Evolutionary conservation across 2,329 filamentous ascomycete species (phyloP).

Genomic region (Calonectria leucothoes): DNA sequence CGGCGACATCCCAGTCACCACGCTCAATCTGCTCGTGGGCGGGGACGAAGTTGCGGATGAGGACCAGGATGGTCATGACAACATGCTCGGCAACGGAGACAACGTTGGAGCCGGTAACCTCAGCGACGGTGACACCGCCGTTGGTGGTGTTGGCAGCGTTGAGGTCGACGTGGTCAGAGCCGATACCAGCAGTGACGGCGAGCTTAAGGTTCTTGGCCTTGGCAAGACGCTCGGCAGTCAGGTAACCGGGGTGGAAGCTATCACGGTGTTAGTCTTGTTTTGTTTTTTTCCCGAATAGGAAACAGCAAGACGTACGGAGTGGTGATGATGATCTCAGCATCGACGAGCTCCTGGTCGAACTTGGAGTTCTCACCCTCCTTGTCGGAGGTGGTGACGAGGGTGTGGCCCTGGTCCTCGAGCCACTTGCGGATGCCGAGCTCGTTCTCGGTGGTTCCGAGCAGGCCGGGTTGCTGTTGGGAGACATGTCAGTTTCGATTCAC

Average conservation of each 20-base stretch:
- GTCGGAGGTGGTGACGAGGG: slow-evolving; percentile 95
- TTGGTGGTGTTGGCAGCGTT: slow-evolving; percentile 98
- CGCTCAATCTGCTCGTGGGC: slow-evolving; percentile 92
- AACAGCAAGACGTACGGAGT: slow-evolving; percentile 75
- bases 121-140: slow-evolving; percentile 94
- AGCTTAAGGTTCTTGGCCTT: slow-evolving; percentile 99
- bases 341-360: slow-evolving; percentile 95
- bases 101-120: slow-evolving; percentile 98
- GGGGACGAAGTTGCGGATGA: slow-evolving; percentile 98
- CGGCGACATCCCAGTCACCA: slow-evolving; percentile 96
- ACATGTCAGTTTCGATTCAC: slow-evolving; percentile 24
- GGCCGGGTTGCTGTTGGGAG: slow-evolving; percentile 71
- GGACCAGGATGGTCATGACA: slow-evolving; percentile 96
- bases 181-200: slow-evolving; percentile 96
- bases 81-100: slow-evolving; percentile 99
- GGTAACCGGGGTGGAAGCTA: slow-evolving; percentile 98
- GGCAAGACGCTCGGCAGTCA: slow-evolving; percentile 93
- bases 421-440: slow-evolving; percentile 97
- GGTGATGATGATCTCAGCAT: slow-evolving; percentile 98
- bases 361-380: slow-evolving; percentile 94
- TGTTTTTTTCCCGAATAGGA: background rate
- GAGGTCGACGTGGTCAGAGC: slow-evolving; percentile 97
- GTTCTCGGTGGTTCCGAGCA: slow-evolving; percentile 97
- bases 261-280: background rate
- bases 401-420: slow-evolving; percentile 98